Evolutionary conservation across 106 monocot species (phyloP).

Genomic region (Platanthera zijinensis): DNA sequence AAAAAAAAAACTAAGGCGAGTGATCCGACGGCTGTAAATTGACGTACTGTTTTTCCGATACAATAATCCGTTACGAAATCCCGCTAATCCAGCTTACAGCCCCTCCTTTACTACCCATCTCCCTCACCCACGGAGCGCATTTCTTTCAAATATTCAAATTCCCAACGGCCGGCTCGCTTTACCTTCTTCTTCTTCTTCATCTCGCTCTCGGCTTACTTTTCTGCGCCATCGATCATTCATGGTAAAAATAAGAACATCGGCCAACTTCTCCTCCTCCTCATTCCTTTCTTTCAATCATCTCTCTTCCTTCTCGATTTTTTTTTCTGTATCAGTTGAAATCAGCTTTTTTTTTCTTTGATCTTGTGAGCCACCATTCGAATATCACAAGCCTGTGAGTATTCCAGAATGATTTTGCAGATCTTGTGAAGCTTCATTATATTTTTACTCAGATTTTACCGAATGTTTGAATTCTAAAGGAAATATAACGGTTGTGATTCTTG

Average conservation of each 20-base stretch:
- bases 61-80: not conserved
- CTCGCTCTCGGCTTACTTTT: not conserved
- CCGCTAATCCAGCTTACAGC: not conserved
- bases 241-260: not conserved
- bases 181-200: not conserved
- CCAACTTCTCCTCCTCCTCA: not conserved
- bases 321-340: not conserved
- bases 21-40: not conserved
- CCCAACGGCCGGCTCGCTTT: conserved; percentile 1
- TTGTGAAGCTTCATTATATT: not conserved
- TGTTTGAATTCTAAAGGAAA: not conserved
- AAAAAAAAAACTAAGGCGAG: not conserved
- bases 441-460: not conserved
- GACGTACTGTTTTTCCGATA: not conserved
- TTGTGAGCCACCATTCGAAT: too few relatives aligned
- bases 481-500: not conserved
- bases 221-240: not conserved
- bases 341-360: not conserved
- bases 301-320: not conserved
- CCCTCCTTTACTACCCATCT: not conserved
- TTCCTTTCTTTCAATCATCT: not conserved
- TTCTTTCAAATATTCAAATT: conserved; percentile 3
- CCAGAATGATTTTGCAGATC: not conserved
- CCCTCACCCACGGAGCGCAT: not conserved
- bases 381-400: not conserved